Evolutionary conservation across 2,329 filamentous ascomycete species (phyloP).

Genomic region (Diaporthe citri): DNA sequence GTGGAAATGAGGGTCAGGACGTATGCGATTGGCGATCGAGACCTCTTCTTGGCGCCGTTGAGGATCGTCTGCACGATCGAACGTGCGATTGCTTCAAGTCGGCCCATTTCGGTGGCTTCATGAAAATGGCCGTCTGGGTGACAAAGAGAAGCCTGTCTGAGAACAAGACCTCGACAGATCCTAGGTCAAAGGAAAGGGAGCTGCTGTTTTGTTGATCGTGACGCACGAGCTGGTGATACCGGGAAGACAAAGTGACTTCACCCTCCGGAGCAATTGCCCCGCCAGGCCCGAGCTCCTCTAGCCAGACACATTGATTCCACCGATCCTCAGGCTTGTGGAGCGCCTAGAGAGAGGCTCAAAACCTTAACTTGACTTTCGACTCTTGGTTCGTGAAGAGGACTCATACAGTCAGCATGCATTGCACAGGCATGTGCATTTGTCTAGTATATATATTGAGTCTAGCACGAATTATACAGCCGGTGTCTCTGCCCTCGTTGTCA

Average conservation of each 20-base stretch:
- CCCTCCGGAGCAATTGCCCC: conserved; percentile 2
- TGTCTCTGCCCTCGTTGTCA: not conserved
- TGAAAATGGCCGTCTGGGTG: not conserved
- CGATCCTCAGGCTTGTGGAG: not conserved
- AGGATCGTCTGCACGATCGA: conserved; percentile 58
- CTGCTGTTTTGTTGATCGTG: not conserved
- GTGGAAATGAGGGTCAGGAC: conserved; percentile 57
- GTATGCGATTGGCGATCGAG: conserved; percentile 52
- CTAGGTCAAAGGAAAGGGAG: not conserved
- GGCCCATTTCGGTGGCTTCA: conserved; percentile 44
- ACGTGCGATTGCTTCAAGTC: conserved; percentile 52
- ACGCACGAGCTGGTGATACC: not conserved
- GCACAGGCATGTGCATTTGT: not conserved
- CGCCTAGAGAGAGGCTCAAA: conserved; percentile 17
- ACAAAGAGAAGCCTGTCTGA: not conserved
- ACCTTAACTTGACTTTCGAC: not conserved
- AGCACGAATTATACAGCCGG: not conserved
- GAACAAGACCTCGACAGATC: not conserved
- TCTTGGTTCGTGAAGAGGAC: not conserved
- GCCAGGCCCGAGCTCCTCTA: not conserved
- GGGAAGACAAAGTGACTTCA: conserved; percentile 4
- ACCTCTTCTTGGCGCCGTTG: conserved; percentile 46
- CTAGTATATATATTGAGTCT: not conserved
- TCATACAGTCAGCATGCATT: not conserved
- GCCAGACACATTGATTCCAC: not conserved